phyloP scores from a whole-genome alignment of 805 yeast species.

The Wickerhamomyces pijperi region DNA sequence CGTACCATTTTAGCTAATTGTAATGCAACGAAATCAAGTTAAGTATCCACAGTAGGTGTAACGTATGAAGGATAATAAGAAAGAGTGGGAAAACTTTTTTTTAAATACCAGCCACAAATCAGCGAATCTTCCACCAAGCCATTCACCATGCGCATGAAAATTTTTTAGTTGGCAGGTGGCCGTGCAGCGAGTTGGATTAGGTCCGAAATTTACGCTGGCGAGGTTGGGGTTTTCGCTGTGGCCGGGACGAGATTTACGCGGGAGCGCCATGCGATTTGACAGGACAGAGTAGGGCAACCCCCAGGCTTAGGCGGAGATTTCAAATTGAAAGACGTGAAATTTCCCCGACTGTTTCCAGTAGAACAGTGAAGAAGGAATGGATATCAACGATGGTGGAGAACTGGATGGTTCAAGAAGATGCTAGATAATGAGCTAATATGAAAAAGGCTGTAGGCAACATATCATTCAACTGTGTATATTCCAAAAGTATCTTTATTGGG shows the following conservation, averaged over 20 bases:
- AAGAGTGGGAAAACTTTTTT: slow-evolving; percentile 1
- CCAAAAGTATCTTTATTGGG: too few relatives aligned
- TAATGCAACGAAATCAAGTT: slow-evolving; percentile 23
- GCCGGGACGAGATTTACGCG: background rate
- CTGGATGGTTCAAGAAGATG: too few relatives aligned
- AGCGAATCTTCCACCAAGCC: too few relatives aligned
- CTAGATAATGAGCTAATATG: too few relatives aligned
- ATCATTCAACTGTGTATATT: too few relatives aligned
- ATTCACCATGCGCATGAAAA: slow-evolving; percentile 1
- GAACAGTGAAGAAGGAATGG: too few relatives aligned
- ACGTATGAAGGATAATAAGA: slow-evolving; percentile 11
- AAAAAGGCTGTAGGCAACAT: too few relatives aligned
- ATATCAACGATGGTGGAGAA: too few relatives aligned
- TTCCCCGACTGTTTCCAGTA: too few relatives aligned
- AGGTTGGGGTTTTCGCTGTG: background rate
- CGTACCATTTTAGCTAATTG: slow-evolving; percentile 26
- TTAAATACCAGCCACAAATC: background rate
- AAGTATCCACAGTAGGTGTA: slow-evolving; percentile 26
- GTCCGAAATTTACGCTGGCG: slow-evolving; percentile 1
- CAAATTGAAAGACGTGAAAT: too few relatives aligned
- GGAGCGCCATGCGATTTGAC: background rate
- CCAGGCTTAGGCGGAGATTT: background rate
- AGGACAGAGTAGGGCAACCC: background rate
- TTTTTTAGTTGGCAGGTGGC: background rate
- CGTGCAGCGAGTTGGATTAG: background rate